Percentiles rank a stretch among this genome's conserved stretches.
These are phyloP conservation scores for Boletus reticuloceps DNA, from an alignment of 768 basidiomycete species.

Conservation along the genomic window DNA sequence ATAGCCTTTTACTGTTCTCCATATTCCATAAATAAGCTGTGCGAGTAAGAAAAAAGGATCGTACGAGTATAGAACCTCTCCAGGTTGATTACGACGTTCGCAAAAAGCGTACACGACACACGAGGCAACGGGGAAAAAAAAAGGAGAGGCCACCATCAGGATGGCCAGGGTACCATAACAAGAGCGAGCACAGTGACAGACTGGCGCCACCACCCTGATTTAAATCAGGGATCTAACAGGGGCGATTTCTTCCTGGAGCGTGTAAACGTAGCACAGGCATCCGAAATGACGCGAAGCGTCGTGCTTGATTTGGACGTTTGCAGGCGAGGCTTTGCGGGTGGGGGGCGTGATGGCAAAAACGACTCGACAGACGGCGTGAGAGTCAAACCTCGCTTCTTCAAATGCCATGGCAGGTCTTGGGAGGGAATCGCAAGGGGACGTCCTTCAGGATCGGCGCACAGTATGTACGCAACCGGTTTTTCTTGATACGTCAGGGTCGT, in stretches of 20 bases:
- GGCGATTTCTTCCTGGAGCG: slow-evolving; percentile 14
- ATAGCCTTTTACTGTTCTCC: background rate
- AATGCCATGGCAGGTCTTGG: slow-evolving; percentile 4
- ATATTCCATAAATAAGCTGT: background rate
- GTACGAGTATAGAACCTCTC: background rate
- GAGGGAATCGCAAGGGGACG: slow-evolving; percentile 13
- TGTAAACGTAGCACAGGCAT: slow-evolving; percentile 22
- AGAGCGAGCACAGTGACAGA: too few species aligned
- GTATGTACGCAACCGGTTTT: slow-evolving; percentile 9
- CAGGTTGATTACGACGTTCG: background rate
- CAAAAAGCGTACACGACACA: background rate
- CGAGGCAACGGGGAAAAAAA: background rate
- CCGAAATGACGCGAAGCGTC: slow-evolving; percentile 27
- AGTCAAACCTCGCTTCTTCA: slow-evolving; percentile 14
- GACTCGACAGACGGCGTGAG: slow-evolving; percentile 6
- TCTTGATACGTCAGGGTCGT: slow-evolving; percentile 7
- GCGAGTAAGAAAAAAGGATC: background rate
- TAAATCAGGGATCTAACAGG: background rate
- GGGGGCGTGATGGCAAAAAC: background rate
- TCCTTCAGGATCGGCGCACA: slow-evolving; percentile 19
- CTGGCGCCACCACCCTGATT: too few species aligned
- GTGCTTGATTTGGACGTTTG: slow-evolving; percentile 10
- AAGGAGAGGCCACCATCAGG: background rate
- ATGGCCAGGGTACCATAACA: background rate
- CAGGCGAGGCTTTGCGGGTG: slow-evolving; percentile 3